Base-by-base conservation (phyloP, 1,284 basidiomycete species). In the Pseudozyma sp. region DNA sequence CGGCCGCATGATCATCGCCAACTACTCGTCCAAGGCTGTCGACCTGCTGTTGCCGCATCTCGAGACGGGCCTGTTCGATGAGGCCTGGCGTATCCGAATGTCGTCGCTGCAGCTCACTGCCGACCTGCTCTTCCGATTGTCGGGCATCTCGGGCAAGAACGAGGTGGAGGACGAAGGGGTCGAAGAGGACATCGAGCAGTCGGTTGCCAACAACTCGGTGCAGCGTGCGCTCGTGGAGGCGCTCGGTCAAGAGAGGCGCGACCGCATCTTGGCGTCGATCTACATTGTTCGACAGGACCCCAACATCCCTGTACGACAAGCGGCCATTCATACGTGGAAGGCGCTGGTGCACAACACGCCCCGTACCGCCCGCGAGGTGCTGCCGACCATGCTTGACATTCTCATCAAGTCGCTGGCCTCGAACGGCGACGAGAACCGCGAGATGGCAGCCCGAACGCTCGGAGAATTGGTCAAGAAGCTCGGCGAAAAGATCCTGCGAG, bases 261-360 rank as follows among this genome's bases (percentile, higher is more conserved):
- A 98, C 85, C 90, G 93, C 33, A 93, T 99, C 46, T 87, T 99
- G 45, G 91, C 94, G 4, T 92, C 92, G 1, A 86, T 99, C 63
- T 99, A 96, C 85, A 89, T 99, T 76, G 91, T 95, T 61, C 91
- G 95, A 60, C 97, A 99, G 86, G 97, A 99, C 85, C 89, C 93
- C 30, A 93, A 97, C 78, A 90, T 90, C 51, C 89, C 91, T 46
- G 95, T 99, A 40, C 90, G 97, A 48, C 92, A 94, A 85, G 90
- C 94, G 4, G 94, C 96, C 0, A 90, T 96, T 58, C 94, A 96
- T 74, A 97, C 98, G 74, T 99, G 97, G 97, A 99, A 99, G 86
- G 95, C 93, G 1, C 88, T 99, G 70, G 95, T 99, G 30, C 90
- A 94, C 85, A 99, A 87, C 84, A 85, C 86, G 68, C 85, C 81